Conservation (phyloP, 2,329 filamentous ascomycete species). For the Knoxdaviesia capensis region DNA sequence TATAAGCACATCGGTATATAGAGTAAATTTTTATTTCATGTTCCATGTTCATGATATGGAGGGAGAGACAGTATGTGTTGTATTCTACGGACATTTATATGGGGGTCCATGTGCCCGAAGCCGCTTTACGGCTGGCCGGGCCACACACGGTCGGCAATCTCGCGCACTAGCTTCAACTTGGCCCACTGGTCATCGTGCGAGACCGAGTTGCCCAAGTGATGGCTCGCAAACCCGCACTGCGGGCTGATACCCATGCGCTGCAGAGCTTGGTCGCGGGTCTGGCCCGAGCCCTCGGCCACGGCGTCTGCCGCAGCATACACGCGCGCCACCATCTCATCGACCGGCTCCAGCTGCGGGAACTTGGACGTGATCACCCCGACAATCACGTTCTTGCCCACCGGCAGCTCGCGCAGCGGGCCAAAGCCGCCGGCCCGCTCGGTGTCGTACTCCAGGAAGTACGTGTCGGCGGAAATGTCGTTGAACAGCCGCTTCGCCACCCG, state of each 20-base stretch:
- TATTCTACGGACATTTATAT: no score
- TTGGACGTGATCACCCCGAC: slow-evolving; percentile 45
- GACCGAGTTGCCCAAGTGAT: slow-evolving; percentile 52
- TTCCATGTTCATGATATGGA: no score
- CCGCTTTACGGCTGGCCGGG: slow-evolving; percentile 10
- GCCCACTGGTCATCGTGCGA: slow-evolving; percentile 50
- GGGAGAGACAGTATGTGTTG: no score
- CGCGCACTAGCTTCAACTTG: slow-evolving; percentile 50
- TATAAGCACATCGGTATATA: no score
- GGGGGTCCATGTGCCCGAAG: no score
- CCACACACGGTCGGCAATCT: slow-evolving; percentile 58
- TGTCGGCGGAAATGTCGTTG: slow-evolving; percentile 39
- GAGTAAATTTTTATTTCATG: no score
- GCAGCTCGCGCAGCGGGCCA: slow-evolving; percentile 40
- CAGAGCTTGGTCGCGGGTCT: slow-evolving; percentile 45
- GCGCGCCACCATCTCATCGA: slow-evolving; percentile 39
- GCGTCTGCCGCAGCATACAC: slow-evolving; percentile 43
- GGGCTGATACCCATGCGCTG: slow-evolving; percentile 48
- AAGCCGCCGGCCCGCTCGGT: slow-evolving; percentile 44
- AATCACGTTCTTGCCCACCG: slow-evolving; percentile 41
- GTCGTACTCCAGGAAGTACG: slow-evolving; percentile 52
- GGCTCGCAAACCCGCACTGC: slow-evolving; percentile 56
- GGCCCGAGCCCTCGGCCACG: slow-evolving; percentile 45
- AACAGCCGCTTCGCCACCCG: slow-evolving; percentile 47
- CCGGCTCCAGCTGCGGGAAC: slow-evolving; percentile 38